Base-by-base conservation (phyloP, 2,329 filamentous ascomycete species). In the Aspergillus ibericus region DNA sequence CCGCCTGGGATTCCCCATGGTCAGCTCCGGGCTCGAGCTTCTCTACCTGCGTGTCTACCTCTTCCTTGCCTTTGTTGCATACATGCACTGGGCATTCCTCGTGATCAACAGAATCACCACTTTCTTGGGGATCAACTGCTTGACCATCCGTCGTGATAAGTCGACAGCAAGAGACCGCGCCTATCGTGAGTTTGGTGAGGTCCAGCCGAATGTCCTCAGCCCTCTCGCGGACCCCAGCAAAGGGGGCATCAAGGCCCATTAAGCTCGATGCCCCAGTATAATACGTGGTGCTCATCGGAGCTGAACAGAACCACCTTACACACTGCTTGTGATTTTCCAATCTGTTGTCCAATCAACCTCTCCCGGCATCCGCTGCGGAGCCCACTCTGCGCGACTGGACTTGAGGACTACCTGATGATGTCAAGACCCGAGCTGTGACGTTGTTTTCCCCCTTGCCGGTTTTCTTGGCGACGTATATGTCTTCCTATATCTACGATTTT, bases 81-180 rank as follows among this genome's bases (percentile, higher is more conserved):
- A 99, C 77, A 93, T 90, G 75, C 86, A 90, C 66, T 99, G 95
- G 95, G 95, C 95, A 0, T 89, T 90, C 68, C 81, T 96, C 42
- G 93, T 98, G 49, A 92, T 96, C 69, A 90, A 88, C 62, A 90
- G 89, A 72, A 98, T 99, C 68, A 98, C 95, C 78, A 83, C 88
- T 55, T 98, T 90, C 77, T 80, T 99, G 22, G 92, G 91, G 62
- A 99, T 99, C 81, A 95, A 93, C 71, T 96, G 93, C 70, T 79
- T 99, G 65, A 98, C 93, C 0, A 97, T 99, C 60, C 80, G 78
- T 51, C 64, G 72, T 49, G 72, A 77, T 57, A 68, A 66, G 42
- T 66, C 67, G 15, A 61, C 58, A 7, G 72, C 72, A 42, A 69
- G 73, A 27, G 75, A 77, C 42, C 63, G 68, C 44, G 72, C 67